A percentile compares a stretch with the other conserved stretches of the same genome.
Conservation (phyloP, 768 basidiomycete genomes). For the Termitomyces sp. region DNA sequence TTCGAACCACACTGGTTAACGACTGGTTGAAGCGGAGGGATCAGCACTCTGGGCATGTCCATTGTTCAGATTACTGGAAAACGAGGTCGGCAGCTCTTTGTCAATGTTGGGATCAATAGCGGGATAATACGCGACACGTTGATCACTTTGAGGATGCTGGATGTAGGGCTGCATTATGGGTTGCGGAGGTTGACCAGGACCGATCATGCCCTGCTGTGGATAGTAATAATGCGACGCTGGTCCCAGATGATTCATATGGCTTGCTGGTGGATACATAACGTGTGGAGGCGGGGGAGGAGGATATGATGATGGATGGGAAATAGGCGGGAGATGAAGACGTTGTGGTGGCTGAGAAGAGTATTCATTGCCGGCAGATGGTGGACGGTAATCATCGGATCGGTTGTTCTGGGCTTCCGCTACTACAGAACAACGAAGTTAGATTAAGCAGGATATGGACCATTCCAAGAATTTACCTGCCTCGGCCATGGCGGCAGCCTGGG, state of each 20-base stretch:
- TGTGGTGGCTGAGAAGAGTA: slow-evolving; percentile 14
- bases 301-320: slow-evolving; percentile 15
- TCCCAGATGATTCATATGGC: slow-evolving; percentile 10
- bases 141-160: slow-evolving; percentile 11
- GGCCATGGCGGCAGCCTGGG: slow-evolving; percentile 15
- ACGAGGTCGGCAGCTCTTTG: slow-evolving; percentile 7
- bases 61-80: background rate
- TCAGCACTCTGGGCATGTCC: background rate
- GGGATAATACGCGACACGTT: slow-evolving; percentile 26
- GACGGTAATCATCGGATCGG: background rate
- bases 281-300: slow-evolving; percentile 16
- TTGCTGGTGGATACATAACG: slow-evolving; percentile 7
- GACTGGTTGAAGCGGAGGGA: slow-evolving; percentile 1
- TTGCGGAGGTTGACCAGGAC: slow-evolving; percentile 17
- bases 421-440: background rate
- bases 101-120: slow-evolving; percentile 32
- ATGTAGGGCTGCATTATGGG: slow-evolving; percentile 16
- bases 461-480: slow-evolving; percentile 16
- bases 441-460: background rate
- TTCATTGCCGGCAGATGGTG: slow-evolving; percentile 7
- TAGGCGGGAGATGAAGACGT: slow-evolving; percentile 20
- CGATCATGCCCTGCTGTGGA: slow-evolving; percentile 14
- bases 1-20: slow-evolving; percentile 1
- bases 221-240: slow-evolving; percentile 14
- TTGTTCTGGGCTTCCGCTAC: slow-evolving; percentile 1